Evolutionary conservation across 2,329 filamentous ascomycete genomes (phyloP).

Genomic region (Lasiodiplodia gonubiensis): DNA sequence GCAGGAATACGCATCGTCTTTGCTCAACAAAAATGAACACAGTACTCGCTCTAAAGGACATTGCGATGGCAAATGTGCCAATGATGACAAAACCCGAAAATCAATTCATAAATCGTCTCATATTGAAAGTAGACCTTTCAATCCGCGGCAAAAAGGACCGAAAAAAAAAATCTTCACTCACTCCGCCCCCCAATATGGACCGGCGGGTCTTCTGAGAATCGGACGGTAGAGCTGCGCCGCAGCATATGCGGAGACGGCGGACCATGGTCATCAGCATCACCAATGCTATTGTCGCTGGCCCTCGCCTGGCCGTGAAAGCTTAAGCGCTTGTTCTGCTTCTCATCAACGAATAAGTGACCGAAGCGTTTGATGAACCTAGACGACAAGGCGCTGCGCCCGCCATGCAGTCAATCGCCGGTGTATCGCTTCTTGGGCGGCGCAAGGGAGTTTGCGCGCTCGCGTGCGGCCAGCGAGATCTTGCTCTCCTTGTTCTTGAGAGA

Average conservation of each 20-base stretch:
- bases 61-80: not conserved
- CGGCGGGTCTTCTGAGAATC: not conserved
- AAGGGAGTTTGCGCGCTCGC: conserved; percentile 22
- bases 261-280: not conserved
- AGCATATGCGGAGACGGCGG: not conserved
- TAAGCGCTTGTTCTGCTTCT: conserved; percentile 5
- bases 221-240: not conserved
- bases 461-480: conserved; percentile 15
- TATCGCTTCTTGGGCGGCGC: conserved; percentile 7
- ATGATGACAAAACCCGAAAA: not conserved
- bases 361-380: not conserved
- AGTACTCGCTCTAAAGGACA: not conserved
- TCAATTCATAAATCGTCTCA: not conserved
- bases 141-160: not conserved
- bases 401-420: not conserved
- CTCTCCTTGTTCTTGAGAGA: conserved; percentile 25
- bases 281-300: not conserved
- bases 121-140: not conserved
- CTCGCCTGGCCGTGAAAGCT: not conserved
- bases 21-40: not conserved
- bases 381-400: not conserved
- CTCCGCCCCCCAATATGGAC: not conserved
- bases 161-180: not conserved
- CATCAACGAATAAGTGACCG: conserved; percentile 1
- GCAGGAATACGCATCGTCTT: not conserved